Conservation (phyloP, 768 basidiomycete genomes). For the Tubosaeta brunneosetosa region DNA sequence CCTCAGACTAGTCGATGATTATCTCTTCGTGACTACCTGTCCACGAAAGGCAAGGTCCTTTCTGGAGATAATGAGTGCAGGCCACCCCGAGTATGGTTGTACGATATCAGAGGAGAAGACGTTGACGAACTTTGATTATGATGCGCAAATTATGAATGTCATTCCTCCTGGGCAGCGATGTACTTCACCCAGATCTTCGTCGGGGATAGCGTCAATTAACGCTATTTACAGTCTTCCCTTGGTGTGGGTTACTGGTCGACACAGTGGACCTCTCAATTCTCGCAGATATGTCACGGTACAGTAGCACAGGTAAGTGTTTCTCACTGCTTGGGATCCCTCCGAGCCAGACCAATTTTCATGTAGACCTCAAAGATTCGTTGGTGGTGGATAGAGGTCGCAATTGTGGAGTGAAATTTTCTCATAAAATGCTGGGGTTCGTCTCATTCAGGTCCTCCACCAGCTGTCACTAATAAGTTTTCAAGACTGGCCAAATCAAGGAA, state of each 20-base stretch:
- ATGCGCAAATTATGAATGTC: conserved; percentile 48
- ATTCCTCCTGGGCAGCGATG: conserved; percentile 43
- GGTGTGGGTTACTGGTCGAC: conserved; percentile 86
- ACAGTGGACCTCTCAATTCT: conserved; percentile 72
- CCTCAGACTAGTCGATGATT: conserved; percentile 90
- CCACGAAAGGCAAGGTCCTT: conserved; percentile 58
- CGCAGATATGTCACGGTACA: conserved; percentile 72
- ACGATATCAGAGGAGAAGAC: conserved; percentile 88
- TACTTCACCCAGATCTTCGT: conserved; percentile 14
- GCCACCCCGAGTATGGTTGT: conserved; percentile 94
- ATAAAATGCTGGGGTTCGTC: conserved; percentile 74
- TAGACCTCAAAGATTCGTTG: conserved; percentile 63
- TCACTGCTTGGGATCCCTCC: background rate
- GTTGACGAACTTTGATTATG: conserved; percentile 76
- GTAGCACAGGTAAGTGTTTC: conserved; percentile 46
- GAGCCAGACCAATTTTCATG: background rate
- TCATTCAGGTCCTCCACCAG: background rate
- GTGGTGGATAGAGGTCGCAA: conserved; percentile 63
- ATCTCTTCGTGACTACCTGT: conserved; percentile 78
- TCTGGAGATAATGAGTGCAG: conserved; percentile 69
- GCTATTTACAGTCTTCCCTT: conserved; percentile 69
- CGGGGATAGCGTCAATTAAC: background rate
- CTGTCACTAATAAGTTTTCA: conserved; percentile 6
- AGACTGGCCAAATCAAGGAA: conserved; percentile 70
- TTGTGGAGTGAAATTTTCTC: conserved; percentile 60